Percentiles rank a stretch among this genome's conserved stretches.
These are phyloP conservation scores for Xylariaceae sp. DNA, from an alignment of 2,329 filamentous ascomycete genomes.

Conservation along the genomic window DNA sequence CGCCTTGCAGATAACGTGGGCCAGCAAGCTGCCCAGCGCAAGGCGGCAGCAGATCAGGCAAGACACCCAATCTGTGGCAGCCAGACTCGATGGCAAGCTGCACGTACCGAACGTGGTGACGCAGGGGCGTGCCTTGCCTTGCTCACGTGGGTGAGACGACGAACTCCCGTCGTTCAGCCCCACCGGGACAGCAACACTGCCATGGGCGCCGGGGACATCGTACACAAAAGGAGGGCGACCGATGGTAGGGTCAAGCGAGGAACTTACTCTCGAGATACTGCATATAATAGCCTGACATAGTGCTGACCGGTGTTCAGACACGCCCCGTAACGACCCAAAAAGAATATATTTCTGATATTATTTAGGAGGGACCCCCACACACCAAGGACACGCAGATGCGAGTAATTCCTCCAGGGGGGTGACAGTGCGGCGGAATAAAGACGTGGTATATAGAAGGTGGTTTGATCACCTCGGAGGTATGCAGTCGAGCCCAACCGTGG, in stretches of 20 bases:
- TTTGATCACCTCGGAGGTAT: constrained; percentile 36
- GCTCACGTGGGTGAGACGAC: constrained; percentile 36
- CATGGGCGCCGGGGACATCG: constrained; percentile 27
- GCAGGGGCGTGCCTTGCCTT: constrained; percentile 32
- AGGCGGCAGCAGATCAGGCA: constrained; percentile 19
- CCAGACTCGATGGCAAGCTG: constrained; percentile 31
- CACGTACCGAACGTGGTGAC: constrained; percentile 26
- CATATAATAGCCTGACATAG: constrained; percentile 64
- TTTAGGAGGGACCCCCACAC: constrained; percentile 28
- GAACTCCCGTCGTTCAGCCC: constrained; percentile 31
- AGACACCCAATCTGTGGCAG: constrained; percentile 23
- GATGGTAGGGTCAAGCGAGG: constrained; percentile 18
- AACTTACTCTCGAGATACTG: constrained; percentile 72
- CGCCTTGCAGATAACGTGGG: constrained; percentile 29
- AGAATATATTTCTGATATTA: constrained; percentile 27
- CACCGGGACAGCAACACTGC: constrained; percentile 32
- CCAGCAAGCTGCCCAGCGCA: constrained; percentile 20
- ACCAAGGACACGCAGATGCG: constrained; percentile 25
- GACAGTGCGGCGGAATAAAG: constrained; percentile 27
- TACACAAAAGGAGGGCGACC: constrained; percentile 12
- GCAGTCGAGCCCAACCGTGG: constrained; percentile 53
- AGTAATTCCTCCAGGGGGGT: constrained; percentile 28
- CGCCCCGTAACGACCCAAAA: constrained; percentile 25
- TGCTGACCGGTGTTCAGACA: constrained; percentile 27
- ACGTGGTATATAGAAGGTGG: constrained; percentile 32